phyloP scores from a whole-genome alignment of 2,329 filamentous ascomycete genomes.

The Fusarium begoniae region DNA sequence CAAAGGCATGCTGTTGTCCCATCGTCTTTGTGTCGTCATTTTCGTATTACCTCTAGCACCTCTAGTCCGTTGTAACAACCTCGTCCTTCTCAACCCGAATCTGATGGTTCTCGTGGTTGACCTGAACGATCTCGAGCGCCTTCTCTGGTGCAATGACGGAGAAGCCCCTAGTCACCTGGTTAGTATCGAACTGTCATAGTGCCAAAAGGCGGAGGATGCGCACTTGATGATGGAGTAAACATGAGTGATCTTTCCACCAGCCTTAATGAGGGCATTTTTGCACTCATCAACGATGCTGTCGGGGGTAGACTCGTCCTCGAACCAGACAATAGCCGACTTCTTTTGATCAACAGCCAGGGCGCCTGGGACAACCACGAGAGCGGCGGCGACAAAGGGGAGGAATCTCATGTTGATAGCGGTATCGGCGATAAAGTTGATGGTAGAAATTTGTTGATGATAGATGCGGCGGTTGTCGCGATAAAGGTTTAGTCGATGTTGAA shows the following conservation, averaged over 20 bases:
- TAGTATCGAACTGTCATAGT: constrained; percentile 30
- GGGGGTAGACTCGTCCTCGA: constrained; percentile 72
- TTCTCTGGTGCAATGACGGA: constrained; percentile 76
- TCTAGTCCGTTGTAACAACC: constrained; percentile 60
- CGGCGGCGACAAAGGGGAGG: constrained; percentile 59
- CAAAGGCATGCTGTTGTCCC: constrained; percentile 20
- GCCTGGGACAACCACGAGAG: constrained; percentile 67
- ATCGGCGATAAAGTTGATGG: not conserved
- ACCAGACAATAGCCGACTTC: constrained; percentile 82
- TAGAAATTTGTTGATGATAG: not conserved
- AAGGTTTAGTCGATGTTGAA: not conserved
- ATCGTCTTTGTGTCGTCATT: constrained; percentile 10
- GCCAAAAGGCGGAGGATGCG: constrained; percentile 41
- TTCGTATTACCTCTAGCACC: not conserved
- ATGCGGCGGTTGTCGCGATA: not conserved
- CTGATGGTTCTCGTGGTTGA: constrained; percentile 61
- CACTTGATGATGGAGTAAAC: constrained; percentile 76
- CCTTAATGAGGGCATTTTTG: constrained; percentile 73
- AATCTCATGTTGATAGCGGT: constrained; percentile 68
- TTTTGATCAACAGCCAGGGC: constrained; percentile 70
- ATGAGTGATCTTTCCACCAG: constrained; percentile 82
- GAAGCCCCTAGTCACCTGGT: constrained; percentile 70
- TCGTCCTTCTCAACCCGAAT: constrained; percentile 78
- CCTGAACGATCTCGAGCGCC: constrained; percentile 73
- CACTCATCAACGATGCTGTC: constrained; percentile 74